A percentile compares a stretch with the other conserved stretches of the same genome.
These are phyloP conservation scores for Zygotorulaspora danielsina DNA, from an alignment of 805 yeast species.

Conservation along the genomic window DNA sequence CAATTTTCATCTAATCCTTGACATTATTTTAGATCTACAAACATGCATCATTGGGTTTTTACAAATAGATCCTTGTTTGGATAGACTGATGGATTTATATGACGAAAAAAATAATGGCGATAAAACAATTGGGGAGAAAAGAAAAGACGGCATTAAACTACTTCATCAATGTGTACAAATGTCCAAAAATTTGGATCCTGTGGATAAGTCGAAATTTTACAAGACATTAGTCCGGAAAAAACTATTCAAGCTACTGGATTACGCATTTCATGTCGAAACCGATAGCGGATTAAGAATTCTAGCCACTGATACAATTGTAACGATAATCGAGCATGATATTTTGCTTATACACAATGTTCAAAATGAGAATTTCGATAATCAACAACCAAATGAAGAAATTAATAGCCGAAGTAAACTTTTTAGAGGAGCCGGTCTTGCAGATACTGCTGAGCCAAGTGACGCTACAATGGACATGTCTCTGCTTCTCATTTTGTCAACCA, in stretches of 20 bases:
- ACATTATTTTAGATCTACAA: conserved; percentile 32
- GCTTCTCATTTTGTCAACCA: conserved; percentile 49
- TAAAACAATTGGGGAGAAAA: conserved; percentile 28
- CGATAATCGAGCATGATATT: conserved; percentile 82
- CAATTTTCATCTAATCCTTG: conserved; percentile 59
- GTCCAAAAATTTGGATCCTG: conserved; percentile 61
- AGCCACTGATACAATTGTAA: conserved; percentile 75
- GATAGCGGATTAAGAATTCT: conserved; percentile 48
- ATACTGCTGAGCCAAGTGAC: not conserved
- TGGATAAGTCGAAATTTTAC: conserved; percentile 65
- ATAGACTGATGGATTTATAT: conserved; percentile 57
- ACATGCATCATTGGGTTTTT: conserved; percentile 34
- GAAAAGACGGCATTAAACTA: conserved; percentile 69
- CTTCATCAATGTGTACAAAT: conserved; percentile 75
- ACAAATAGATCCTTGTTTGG: conserved; percentile 43
- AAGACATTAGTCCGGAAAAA: conserved; percentile 62
- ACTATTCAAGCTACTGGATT: conserved; percentile 61
- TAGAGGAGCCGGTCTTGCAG: not conserved
- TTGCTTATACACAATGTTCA: conserved; percentile 45
- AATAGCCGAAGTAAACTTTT: not conserved
- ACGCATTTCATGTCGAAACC: conserved; percentile 56
- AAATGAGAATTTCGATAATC: conserved; percentile 15
- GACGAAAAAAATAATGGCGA: conserved; percentile 16
- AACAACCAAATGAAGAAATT: conserved; percentile 1
- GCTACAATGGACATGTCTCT: conserved; percentile 50